phyloP scores from a whole-genome alignment of 345 rosid genomes.

The Brassica cretica region DNA sequence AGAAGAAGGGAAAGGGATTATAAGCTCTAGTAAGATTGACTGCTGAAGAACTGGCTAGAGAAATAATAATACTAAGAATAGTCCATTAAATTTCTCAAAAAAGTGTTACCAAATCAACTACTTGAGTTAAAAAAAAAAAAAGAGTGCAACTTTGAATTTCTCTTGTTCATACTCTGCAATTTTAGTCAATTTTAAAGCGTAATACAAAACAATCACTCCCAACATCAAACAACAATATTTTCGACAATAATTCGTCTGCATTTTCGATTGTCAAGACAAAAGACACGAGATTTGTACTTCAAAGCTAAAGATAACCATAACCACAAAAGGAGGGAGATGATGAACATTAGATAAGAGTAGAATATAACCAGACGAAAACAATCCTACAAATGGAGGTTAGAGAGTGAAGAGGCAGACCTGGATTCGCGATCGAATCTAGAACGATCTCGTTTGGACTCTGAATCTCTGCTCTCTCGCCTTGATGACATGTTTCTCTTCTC shows the following conservation, averaged over 20 bases:
- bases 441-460: slow-evolving; percentile 54
- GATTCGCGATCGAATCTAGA: slow-evolving; percentile 58
- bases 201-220: too few relatives aligned
- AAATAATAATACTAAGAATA: not conserved
- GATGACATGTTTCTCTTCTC: slow-evolving; percentile 49
- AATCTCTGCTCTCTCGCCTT: slow-evolving; percentile 56
- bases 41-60: not conserved
- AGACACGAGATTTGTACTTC: not conserved
- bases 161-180: not conserved
- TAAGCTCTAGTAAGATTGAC: not conserved
- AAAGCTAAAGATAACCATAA: too few relatives aligned
- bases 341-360: not conserved
- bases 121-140: too few relatives aligned
- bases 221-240: too few relatives aligned
- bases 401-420: slow-evolving; percentile 44
- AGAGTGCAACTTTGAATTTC: not conserved
- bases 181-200: not conserved
- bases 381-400: not conserved
- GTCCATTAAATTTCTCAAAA: not conserved
- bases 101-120: not conserved
- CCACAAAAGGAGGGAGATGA: slow-evolving; percentile 4
- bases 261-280: not conserved
- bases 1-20: not conserved
- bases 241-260: not conserved
- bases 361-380: too few relatives aligned